Evolutionary conservation across 768 basidiomycete species (phyloP).

Genomic region (Rhodotorula babjevae): DNA sequence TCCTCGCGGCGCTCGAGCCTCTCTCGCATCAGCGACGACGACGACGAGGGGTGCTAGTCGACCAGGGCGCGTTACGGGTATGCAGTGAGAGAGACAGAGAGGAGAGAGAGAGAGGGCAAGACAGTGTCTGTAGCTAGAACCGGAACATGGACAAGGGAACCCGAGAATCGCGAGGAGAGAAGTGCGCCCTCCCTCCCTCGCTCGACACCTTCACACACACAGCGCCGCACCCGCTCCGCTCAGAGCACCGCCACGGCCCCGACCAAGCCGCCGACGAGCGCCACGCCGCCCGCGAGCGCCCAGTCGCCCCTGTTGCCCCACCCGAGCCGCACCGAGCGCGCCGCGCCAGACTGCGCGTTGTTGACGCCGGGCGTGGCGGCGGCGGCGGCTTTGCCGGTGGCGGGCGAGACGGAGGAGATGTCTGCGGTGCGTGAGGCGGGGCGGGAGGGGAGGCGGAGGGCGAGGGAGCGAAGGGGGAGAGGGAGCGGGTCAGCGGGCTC

Average conservation of each 20-base stretch:
- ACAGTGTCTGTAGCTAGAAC: too few relatives aligned
- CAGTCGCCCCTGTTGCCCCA: slow-evolving; percentile 7
- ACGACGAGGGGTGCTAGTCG: too few relatives aligned
- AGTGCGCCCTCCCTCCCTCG: too few relatives aligned
- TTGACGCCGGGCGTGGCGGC: background rate
- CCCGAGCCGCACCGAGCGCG: background rate
- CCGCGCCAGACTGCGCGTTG: background rate
- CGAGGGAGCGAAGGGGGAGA: too few relatives aligned
- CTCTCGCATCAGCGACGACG: too few relatives aligned
- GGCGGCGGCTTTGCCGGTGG: background rate
- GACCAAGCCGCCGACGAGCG: slow-evolving; percentile 24
- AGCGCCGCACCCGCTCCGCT: background rate
- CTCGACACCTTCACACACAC: too few relatives aligned
- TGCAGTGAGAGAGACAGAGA: too few relatives aligned
- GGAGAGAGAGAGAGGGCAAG: too few relatives aligned
- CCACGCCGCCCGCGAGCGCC: slow-evolving; percentile 14
- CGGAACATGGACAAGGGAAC: background rate
- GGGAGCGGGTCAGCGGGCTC: too few relatives aligned
- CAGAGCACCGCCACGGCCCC: slow-evolving; percentile 29
- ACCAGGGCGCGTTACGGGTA: too few relatives aligned
- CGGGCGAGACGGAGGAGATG: slow-evolving; percentile 19
- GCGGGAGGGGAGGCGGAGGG: background rate
- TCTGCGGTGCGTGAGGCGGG: background rate
- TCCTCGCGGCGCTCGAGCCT: too few relatives aligned
- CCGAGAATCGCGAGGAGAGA: background rate